Conservation (phyloP, 2,329 filamentous ascomycete species). For the Trichoderma sp. region DNA sequence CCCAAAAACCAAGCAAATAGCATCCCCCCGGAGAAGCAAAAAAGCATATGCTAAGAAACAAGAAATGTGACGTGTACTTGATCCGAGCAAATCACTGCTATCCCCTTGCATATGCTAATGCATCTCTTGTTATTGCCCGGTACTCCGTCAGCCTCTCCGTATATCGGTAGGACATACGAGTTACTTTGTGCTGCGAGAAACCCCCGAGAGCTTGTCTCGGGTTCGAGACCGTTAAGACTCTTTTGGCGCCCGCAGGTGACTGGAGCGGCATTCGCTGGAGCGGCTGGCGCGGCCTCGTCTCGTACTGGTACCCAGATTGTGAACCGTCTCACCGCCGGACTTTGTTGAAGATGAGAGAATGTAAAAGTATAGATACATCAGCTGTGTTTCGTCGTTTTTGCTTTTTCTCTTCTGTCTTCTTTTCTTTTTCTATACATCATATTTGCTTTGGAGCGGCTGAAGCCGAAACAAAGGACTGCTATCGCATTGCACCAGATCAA, state of each 20-base stretch:
- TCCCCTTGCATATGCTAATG: background rate
- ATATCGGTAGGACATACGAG: background rate
- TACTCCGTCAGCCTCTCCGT: background rate
- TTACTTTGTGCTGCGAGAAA: background rate
- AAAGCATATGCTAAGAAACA: background rate
- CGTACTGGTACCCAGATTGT: background rate
- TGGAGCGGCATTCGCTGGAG: background rate
- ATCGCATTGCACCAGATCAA: background rate
- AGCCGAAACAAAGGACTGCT: background rate
- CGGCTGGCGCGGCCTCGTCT: background rate
- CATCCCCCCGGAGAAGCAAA: background rate
- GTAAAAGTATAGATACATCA: background rate
- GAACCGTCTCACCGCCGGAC: background rate
- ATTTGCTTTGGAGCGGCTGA: background rate
- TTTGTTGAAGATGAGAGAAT: background rate
- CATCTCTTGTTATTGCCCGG: background rate
- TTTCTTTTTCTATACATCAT: background rate
- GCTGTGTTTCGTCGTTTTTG: background rate
- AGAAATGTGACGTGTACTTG: background rate
- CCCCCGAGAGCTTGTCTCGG: background rate
- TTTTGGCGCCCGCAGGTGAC: conserved; percentile 4
- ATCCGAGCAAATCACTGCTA: background rate
- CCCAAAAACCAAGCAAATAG: background rate
- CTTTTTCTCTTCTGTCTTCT: background rate
- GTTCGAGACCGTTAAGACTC: background rate